Evolutionary conservation across 1,139 yeast species (phyloP).

Genomic region (Blastobotrys ciferrii): DNA sequence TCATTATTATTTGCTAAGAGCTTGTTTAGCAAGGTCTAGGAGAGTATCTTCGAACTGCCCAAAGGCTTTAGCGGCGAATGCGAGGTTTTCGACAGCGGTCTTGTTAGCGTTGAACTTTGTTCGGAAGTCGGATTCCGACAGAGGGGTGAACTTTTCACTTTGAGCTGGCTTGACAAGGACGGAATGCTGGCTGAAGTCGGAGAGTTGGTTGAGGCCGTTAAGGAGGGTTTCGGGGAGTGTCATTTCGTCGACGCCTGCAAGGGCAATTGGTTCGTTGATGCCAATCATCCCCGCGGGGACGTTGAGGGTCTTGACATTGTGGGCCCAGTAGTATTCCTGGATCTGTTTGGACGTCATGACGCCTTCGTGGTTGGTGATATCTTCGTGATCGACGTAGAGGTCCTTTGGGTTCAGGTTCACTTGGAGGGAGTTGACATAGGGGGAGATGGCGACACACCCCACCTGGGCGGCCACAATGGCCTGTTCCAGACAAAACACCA

Average conservation of each 20-base stretch:
- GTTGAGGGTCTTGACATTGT: conserved; percentile 30
- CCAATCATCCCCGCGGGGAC: conserved; percentile 38
- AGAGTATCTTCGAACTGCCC: conserved; percentile 3
- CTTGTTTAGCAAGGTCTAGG: conserved; percentile 2
- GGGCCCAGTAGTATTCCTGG: conserved; percentile 37
- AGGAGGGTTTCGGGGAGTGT: conserved; percentile 24
- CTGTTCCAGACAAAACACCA: conserved; percentile 35
- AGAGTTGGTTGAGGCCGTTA: neutral
- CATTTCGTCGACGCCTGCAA: conserved; percentile 38
- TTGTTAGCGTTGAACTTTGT: neutral
- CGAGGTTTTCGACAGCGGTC: conserved; percentile 2
- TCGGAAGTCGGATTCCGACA: conserved; percentile 2
- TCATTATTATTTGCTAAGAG: neutral
- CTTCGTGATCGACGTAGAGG: conserved; percentile 21
- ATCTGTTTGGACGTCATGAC: conserved; percentile 27
- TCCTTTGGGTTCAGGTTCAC: conserved; percentile 29
- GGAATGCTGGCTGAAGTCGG: neutral
- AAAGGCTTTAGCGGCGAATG: conserved; percentile 7
- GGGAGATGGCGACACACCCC: conserved; percentile 34
- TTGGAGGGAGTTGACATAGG: conserved; percentile 33
- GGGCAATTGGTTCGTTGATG: conserved; percentile 27
- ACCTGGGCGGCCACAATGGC: conserved; percentile 28
- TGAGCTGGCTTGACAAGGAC: neutral
- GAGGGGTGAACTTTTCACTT: neutral
- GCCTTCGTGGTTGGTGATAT: conserved; percentile 20